Conservation (phyloP, 169 alveolate genomes). For the Ichthyophthirius multifiliis region DNA sequence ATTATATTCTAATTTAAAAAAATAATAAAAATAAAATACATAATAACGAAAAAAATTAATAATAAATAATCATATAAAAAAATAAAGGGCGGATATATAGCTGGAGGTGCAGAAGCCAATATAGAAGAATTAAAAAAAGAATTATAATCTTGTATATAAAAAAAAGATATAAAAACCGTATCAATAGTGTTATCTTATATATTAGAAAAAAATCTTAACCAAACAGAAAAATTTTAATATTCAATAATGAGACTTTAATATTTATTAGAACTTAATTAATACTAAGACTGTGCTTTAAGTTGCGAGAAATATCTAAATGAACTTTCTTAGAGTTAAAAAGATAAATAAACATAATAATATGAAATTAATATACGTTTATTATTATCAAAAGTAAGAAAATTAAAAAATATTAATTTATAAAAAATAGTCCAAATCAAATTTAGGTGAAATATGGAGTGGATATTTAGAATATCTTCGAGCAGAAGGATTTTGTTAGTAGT, state of each 20-base stretch:
- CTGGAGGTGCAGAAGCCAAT: neutral
- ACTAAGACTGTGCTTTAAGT: neutral
- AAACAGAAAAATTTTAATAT: neutral
- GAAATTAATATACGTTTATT: neutral
- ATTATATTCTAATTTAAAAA: neutral
- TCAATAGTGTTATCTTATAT: neutral
- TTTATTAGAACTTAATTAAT: neutral
- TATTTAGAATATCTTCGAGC: neutral
- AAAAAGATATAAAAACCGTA: neutral
- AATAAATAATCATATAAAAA: too few relatives aligned
- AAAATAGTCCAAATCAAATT: neutral
- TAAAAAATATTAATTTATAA: neutral
- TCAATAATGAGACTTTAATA: neutral
- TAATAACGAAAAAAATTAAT: too few relatives aligned
- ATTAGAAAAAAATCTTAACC: neutral
- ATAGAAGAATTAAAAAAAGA: neutral
- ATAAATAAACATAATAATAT: neutral
- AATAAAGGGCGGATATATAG: neutral
- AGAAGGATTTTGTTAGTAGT: neutral
- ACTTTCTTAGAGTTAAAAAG: neutral
- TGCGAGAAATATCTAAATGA: neutral
- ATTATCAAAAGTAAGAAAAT: neutral
- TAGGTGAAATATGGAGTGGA: conserved; percentile 12
- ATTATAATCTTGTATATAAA: neutral
- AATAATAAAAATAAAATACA: neutral